Evolutionary conservation across 2,329 filamentous ascomycete species (phyloP).

Genomic region (Ophiostoma australiae): DNA sequence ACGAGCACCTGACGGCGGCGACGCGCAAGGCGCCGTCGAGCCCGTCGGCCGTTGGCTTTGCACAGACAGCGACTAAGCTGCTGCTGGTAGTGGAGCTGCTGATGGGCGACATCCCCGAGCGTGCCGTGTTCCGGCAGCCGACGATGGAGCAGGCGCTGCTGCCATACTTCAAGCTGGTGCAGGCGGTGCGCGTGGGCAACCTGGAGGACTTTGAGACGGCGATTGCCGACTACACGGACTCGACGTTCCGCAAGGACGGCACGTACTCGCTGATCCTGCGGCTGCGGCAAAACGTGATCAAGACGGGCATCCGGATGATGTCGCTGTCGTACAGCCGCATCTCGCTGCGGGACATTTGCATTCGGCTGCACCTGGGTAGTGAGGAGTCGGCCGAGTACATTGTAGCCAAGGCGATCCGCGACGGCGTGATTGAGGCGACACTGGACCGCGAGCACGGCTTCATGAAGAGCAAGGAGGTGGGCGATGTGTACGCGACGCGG

Average conservation of each 20-base stretch:
- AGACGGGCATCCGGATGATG: conserved; percentile 98
- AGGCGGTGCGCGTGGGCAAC: conserved; percentile 94
- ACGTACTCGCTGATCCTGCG: conserved; percentile 95
- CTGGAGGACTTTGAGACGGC: conserved; percentile 87
- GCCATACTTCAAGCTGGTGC: conserved; percentile 90
- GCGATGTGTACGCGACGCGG: conserved; percentile 91
- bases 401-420: conserved; percentile 94
- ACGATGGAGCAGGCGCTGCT: conserved; percentile 81
- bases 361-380: conserved; percentile 84
- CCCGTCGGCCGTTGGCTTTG: conserved; percentile 84
- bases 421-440: conserved; percentile 93
- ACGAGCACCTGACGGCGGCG: conserved; percentile 86
- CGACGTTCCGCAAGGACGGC: conserved; percentile 81
- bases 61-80: conserved; percentile 94
- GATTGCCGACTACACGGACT: conserved; percentile 70
- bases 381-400: conserved; percentile 99
- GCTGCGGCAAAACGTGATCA: conserved; percentile 96
- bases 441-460: conserved; percentile 91
- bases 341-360: conserved; percentile 93
- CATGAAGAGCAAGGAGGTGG: conserved; percentile 97
- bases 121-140: conserved; percentile 85
- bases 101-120: conserved; percentile 98
- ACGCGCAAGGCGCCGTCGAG: conserved; percentile 93
- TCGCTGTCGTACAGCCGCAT: conserved; percentile 97
- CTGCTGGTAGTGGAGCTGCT: conserved; percentile 91